Percentiles rank a stretch among this genome's conserved stretches.
Conservation (phyloP, 2,329 filamentous ascomycete species). For the Botryosphaeria agaves region DNA sequence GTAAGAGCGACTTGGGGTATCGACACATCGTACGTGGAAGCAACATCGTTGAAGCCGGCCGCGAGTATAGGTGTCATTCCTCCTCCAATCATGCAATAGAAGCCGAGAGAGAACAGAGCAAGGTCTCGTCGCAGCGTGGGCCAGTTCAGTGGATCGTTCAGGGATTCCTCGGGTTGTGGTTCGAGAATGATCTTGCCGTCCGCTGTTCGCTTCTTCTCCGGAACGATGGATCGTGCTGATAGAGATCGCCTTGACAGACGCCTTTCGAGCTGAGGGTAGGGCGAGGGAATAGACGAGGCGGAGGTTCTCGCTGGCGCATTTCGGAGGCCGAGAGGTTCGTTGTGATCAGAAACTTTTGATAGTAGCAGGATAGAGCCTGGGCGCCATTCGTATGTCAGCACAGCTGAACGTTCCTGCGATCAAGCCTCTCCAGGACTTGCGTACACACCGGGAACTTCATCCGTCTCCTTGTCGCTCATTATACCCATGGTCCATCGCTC, state of each 20-base stretch:
- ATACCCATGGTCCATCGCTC: slow-evolving; percentile 54
- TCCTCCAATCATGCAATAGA: slow-evolving; percentile 86
- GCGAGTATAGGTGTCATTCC: slow-evolving; percentile 84
- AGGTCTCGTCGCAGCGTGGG: slow-evolving; percentile 61
- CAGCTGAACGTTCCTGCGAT: neutral
- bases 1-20: slow-evolving; percentile 66
- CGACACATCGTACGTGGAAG: slow-evolving; percentile 45
- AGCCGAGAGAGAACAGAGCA: slow-evolving; percentile 65
- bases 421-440: neutral
- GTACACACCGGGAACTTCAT: slow-evolving; percentile 63
- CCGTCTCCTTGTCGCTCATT: slow-evolving; percentile 60
- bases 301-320: slow-evolving; percentile 44
- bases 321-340: slow-evolving; percentile 43
- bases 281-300: slow-evolving; percentile 34
- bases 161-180: slow-evolving; percentile 79
- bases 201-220: slow-evolving; percentile 53
- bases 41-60: slow-evolving; percentile 74
- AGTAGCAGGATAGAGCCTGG: slow-evolving; percentile 45
- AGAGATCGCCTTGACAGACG: slow-evolving; percentile 4
- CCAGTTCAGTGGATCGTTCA: slow-evolving; percentile 91
- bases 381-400: neutral
- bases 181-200: slow-evolving; percentile 77
- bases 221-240: slow-evolving; percentile 2
- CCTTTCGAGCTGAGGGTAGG: slow-evolving; percentile 9
- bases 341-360: slow-evolving; percentile 35